Base-by-base conservation (phyloP, 129 eudicot species). In the Apium graveolens region DNA sequence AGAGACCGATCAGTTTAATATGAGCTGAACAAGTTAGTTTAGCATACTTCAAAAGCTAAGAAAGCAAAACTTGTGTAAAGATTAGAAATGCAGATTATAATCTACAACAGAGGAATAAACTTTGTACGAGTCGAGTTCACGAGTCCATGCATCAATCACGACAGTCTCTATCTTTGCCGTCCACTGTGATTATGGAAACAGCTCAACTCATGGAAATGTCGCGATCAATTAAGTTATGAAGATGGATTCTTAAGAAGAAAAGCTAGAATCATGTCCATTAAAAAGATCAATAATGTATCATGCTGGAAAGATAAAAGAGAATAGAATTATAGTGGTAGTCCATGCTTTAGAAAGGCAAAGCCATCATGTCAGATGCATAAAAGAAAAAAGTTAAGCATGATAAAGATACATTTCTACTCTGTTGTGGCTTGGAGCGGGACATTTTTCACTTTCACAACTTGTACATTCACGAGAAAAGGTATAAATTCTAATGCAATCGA, bases 241-340 rank as follows among this genome's bases (percentile, higher is more conserved):
- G 68, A 60, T 60, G 32, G 68, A 26, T 60, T 60, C 68, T 60
- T n/a, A 26, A 26, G 68, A 26, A 26, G 32, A 26, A 60, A 60
- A 60, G 68, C 34, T n/a, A 60, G 68, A 60, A 60, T 60, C 32
- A 13, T 60, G 68, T 60, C 68, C 68, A 60, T 26, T 9, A n/a
- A 10, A 60, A 60, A 60, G 68, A 60, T 60, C 11, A 60, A 60
- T 60, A 60, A 60, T 60, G 68, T 60, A 60, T 60, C 34, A 60
- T 8, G 68, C 68, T 60, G 32, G 12, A 60, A 60, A 60, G 68
- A 66, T 66, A 29, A 31, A 66, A 32, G 72, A 66, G 72, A 66
- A 66, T 66, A 66, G 72, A 66, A 66, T 31, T 66, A 66, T 66
- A 31, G 39, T 66, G 72, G 72, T 31, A 65, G 72, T 66, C 72